Evolutionary conservation across 1,139 yeast genomes (phyloP), one percentile per base, ranked within the genome.

Genomic region (Sugiyamaella grinbergsii): DNA sequence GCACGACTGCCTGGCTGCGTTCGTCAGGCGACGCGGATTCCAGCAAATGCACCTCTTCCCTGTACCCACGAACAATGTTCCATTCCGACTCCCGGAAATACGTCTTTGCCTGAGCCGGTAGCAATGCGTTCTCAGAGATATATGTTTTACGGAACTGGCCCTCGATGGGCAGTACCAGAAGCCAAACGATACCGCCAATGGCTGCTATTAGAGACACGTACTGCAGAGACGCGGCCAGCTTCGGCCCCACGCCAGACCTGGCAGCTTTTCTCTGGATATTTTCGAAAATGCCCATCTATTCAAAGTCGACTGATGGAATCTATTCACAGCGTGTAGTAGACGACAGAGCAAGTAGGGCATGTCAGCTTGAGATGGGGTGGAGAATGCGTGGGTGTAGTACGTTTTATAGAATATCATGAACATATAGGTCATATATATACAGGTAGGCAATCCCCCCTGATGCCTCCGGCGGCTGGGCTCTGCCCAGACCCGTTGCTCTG

Each of bases 81-180:
- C 98, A 93, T 63, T 93, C 98, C 47, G 93, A 82, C 61, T 91
- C 98, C 53, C 98, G 76, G 67, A 89, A 94, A 65, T 89, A 90
- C 15, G 96, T 85, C 60, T 84, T 85, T 2, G 93, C 98, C 66
- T 93, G 98, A 0, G 95, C 91, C 10, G 98, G 98, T 87, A 94
- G 83, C 66, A 94, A 74, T 31, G 99, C 99, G 70, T 93, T 94
- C 66, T 94, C 99, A 6, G 95, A 85, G 18, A 91, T 86, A 65
- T 93, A 93, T 5, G 96, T 88, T 58, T 76, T 72, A 50, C 97
- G 75, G 64, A 75, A 89, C 65, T 87, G 88, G 19, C 96, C 98
- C 37, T 85, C 85, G 60, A 83, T 59, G 0, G 98, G 97, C 49
- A 88, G 72, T 23, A 73, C 62, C n/a, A 80, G 69, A 42, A 93